Base-by-base conservation (phyloP, 805 yeast genomes). In the Yamadazyma ubonensis region DNA sequence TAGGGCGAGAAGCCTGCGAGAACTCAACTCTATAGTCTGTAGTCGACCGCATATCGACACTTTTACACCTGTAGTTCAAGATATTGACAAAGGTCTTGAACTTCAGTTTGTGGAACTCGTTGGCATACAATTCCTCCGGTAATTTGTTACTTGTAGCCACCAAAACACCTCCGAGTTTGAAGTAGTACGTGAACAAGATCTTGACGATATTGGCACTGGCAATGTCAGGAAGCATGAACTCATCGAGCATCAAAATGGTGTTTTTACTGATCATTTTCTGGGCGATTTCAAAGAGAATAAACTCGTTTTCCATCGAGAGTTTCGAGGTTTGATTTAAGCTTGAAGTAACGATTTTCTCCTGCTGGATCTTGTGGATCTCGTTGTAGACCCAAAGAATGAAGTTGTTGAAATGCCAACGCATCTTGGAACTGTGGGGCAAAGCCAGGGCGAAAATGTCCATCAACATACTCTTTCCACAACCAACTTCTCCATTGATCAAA, bases 151-250 rank as follows among this genome's bases (percentile, higher is more conserved):
- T 79, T 2, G 88, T 83, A 3, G 89, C 87, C 16, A 83, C 82
- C 31, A 83, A 58, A 0, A 83, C 86, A 4, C 90, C 90, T 2
- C 90, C 90, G 9, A 83, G 56, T 49, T 78, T 81, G 65, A 83
- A 83, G 60, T 76, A 83, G 54, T 76, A 81, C 0, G 83, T 78
- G 58, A 83, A 81, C 36, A 83, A 58, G 10, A 80, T 68, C 55
- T 79, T 78, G 41, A 83, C 63, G 26, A 83, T 79, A 50, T 81
- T 83, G 1, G 87, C 89, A 16, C 85, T 74, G 0, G 88, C 86
- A 26, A 84, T 70, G 53, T 83, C 90, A 0, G 90, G 90, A 21
- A 83, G 54, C 84, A 82, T 81, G 60, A 83, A 83, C 55, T 84
- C 90, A 55, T 83, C 90, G 29, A 83, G 58, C 57, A 83, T 66